Evolutionary conservation across 768 basidiomycete species (phyloP), one percentile per base, ranked within the genome.

Genomic region (Astraeus odoratus): DNA sequence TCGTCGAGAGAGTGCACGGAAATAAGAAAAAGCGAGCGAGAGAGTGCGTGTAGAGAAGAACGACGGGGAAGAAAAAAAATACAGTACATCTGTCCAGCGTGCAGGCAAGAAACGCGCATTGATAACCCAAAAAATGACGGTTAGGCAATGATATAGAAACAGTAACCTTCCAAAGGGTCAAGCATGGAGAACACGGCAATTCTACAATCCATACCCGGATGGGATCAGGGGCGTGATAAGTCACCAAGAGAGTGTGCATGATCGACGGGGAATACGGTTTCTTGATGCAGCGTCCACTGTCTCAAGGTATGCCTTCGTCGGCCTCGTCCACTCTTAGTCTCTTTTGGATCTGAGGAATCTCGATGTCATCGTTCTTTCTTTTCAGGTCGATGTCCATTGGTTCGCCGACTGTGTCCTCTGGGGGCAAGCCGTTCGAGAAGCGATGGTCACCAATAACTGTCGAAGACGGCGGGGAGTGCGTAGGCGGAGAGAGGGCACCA

Each of bases 271-370:
- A 52, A 53, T 55, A 50, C 44, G 39, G 46, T 55, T 53, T 61
- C 44, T 29, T 22, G 25, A 50, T 33, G 42, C 42, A 57, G 55
- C 57, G 52, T 53, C 47, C 52, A 49, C 55, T 52, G 57, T 53
- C 64, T 77, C 69, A 79, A 68, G 76, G 78, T 76, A 81, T 77
- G 64, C 67, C 65, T 59, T 68, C 65, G 38, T 67, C 63, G 41
- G 67, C 66, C 47, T 71, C 70, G 51, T 78, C 78, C 69, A 84
- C 75, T 61, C 81, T 74, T 76, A 86, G 78, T 75, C 81, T 83
- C 78, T 86, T 86, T 51, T 70, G 65, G 45, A 75, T 74, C 54
- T 78, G 75, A 27, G 53, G 60, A 47, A 67, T 57, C 46, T 77
- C 80, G 46, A 72, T 51, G 52, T 77, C 75, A 44, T 81, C 77